These are phyloP conservation scores for Fraxinus velutina DNA, from an alignment of 305 asterid genomes.

Conservation along the genomic window DNA sequence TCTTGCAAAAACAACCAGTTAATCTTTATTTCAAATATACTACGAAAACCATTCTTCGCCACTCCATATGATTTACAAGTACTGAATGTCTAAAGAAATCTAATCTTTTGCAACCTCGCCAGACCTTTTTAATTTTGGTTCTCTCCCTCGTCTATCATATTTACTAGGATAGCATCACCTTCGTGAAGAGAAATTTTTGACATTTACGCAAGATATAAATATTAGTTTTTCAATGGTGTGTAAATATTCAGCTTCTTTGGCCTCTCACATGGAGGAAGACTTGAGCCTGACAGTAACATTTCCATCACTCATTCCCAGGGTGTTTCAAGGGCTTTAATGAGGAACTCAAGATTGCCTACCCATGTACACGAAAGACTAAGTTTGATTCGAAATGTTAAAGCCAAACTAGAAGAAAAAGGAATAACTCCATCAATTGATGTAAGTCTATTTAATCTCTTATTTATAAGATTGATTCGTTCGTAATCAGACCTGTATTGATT, in stretches of 20 bases:
- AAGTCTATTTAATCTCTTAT: constrained; percentile 26
- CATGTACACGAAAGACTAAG: constrained; percentile 77
- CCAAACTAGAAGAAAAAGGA: constrained; percentile 70
- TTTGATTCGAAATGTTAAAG: constrained; percentile 77
- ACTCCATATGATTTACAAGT: not conserved
- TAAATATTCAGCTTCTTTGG: not conserved
- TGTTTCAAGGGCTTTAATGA: constrained; percentile 78
- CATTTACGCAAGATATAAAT: not conserved
- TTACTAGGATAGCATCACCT: not conserved
- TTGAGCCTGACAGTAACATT: not conserved
- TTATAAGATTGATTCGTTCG: not conserved
- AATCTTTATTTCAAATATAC: not conserved
- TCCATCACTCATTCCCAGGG: constrained; percentile 47
- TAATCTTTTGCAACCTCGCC: too few relatives aligned
- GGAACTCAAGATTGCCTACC: constrained; percentile 79
- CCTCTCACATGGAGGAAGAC: not conserved
- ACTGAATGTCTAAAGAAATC: too few relatives aligned
- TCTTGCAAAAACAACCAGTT: not conserved
- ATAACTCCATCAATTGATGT: constrained; percentile 77
- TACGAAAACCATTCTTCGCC: not conserved
- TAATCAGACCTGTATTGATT: not conserved
- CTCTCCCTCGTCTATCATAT: not conserved
- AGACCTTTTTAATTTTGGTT: not conserved
- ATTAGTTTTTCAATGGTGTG: not conserved
- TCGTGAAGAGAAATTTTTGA: not conserved